A percentile compares a stretch with the other conserved stretches of the same genome.
These are phyloP conservation scores for Venturia aucupariae DNA, from an alignment of 2,329 filamentous ascomycete genomes.

Conservation along the genomic window DNA sequence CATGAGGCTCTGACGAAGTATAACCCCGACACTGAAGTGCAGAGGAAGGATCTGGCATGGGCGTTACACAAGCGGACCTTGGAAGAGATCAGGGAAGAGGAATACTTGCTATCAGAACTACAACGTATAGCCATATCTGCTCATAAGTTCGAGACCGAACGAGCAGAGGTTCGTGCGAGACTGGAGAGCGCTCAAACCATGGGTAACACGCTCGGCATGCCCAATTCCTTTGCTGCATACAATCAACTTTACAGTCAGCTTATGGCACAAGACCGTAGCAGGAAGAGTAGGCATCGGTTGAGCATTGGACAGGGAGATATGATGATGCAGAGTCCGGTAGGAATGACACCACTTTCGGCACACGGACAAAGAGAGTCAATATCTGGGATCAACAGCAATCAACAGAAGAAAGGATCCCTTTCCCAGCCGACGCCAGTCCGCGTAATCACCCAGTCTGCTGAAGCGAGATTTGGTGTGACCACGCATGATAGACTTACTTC, in stretches of 20 bases:
- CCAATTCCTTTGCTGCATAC: constrained; percentile 54
- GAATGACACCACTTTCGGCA: constrained; percentile 22
- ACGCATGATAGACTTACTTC: constrained; percentile 76
- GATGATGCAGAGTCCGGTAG: constrained; percentile 9
- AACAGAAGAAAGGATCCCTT: constrained; percentile 34
- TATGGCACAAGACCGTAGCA: constrained; percentile 73
- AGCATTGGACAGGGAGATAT: constrained; percentile 29
- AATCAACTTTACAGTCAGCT: constrained; percentile 74
- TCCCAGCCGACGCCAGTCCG: constrained; percentile 39
- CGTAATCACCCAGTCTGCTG: constrained; percentile 65
- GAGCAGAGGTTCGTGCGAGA: constrained; percentile 75
- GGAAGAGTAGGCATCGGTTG: constrained; percentile 59
- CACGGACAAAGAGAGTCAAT: constrained; percentile 37
- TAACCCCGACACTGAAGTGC: constrained; percentile 67
- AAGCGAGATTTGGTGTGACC: constrained; percentile 72
- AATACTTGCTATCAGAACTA: constrained; percentile 78
- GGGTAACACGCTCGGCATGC: constrained; percentile 44
- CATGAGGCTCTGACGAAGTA: constrained; percentile 84
- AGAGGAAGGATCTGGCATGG: constrained; percentile 76
- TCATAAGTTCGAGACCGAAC: constrained; percentile 77
- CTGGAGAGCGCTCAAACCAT: constrained; percentile 56
- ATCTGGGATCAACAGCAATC: constrained; percentile 18
- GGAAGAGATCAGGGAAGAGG: constrained; percentile 88
- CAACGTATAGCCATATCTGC: constrained; percentile 84
- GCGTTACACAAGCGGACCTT: constrained; percentile 68